Base-by-base conservation (phyloP, 176 grass and related monocot species). In the Oryza meyeriana region DNA sequence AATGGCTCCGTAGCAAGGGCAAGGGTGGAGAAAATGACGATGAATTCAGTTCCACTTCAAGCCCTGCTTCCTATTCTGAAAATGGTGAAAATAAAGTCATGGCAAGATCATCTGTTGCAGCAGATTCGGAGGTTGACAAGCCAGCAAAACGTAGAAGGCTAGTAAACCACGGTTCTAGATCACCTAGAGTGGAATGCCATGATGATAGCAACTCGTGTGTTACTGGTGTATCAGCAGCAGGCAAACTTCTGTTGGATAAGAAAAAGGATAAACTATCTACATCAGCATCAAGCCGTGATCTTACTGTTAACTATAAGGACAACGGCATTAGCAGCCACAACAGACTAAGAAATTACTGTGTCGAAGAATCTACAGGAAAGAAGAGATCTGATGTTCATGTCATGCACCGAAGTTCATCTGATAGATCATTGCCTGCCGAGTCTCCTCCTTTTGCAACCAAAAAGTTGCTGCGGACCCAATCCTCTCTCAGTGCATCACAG, bases 101-200 rank as follows among this genome's bases (percentile, higher is more conserved):
- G 29, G 38, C 80, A 25, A 85, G 82, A 64, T 61, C 81, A 45
- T 80, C 81, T 67, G 71, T 48, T 64, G 74, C 71, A 77, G 88
- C 72, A 58, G 85, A 90, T 73, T 87, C 87, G 29, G 89, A 94
- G 84, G 89, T 88, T 83, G 87, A 81, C 87, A 94, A 90, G 82
- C 89, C 87, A 68, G 63, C 88, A 57, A 90, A 90, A 69, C 84
- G 65, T 61, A 80, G 87, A 71, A 89, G 45, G 81, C 66, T 89
- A 75, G 69, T 80, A 61, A 86, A 81, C 75, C 78, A 69, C 52
- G 68, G 84, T 24, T 40, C 3, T 29, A 82, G 76, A 26, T 24
- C 59, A 32, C 75, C 57, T 82, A 81, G 4, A 67, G 44, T 39
- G 41, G 87, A 89, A 55, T 85, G 79, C 57, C 84, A 79, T 39